Percentiles rank a stretch among this genome's conserved stretches.
phyloP scores from a whole-genome alignment of 441 rosid genomes.

The Pelargonium hybrid region DNA sequence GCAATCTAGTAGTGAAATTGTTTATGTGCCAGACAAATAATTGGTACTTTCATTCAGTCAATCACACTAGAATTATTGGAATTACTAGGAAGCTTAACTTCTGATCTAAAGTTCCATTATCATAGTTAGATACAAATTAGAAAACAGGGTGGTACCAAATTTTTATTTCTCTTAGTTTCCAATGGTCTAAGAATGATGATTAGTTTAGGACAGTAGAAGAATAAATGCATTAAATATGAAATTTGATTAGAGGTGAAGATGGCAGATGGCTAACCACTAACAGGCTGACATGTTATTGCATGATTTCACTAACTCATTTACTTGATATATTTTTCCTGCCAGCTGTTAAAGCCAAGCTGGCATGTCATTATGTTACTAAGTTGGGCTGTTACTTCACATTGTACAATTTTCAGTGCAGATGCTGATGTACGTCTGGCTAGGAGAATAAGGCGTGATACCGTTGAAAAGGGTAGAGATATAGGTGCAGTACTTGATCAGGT shows the following conservation, averaged over 20 bases:
- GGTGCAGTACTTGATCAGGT: conserved; percentile 94
- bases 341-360: background rate
- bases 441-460: conserved; percentile 92
- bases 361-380: conserved; percentile 17
- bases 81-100: background rate
- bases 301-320: background rate
- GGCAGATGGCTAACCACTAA: background rate
- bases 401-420: conserved; percentile 70
- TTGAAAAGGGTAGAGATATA: conserved; percentile 84
- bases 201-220: background rate
- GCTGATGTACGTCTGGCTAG: conserved; percentile 98
- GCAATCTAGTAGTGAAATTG: too few relatives aligned
- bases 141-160: background rate
- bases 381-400: conserved; percentile 39
- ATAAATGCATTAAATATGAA: background rate
- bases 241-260: background rate
- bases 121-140: background rate
- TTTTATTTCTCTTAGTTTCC: background rate
- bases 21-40: too few relatives aligned
- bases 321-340: background rate
- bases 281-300: too few relatives aligned
- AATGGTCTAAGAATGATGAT: background rate
- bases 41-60: too few relatives aligned
- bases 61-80: background rate
- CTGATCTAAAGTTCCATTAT: background rate